Evolutionary conservation across 805 yeast genomes (phyloP).

Genomic region (Nakazawaea ishiwadae): DNA sequence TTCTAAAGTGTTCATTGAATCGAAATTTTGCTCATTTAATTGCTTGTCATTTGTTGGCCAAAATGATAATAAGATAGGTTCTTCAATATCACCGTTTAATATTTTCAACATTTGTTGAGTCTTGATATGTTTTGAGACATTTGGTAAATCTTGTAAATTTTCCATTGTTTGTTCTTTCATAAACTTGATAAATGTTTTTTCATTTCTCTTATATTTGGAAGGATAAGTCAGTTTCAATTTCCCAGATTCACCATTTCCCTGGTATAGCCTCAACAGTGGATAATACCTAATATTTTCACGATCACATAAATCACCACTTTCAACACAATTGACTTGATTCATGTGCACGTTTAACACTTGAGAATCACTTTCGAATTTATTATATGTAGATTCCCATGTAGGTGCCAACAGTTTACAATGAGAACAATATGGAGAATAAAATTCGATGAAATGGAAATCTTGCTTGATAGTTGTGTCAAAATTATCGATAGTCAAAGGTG

Average conservation of each 20-base stretch:
- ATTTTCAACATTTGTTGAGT: slow-evolving; percentile 40
- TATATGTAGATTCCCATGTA: slow-evolving; percentile 68
- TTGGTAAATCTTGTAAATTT: not conserved
- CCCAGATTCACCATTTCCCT: slow-evolving; percentile 41
- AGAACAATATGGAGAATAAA: slow-evolving; percentile 82
- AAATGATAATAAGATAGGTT: slow-evolving; percentile 57
- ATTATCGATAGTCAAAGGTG: slow-evolving; percentile 39
- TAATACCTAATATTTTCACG: slow-evolving; percentile 58
- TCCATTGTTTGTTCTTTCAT: slow-evolving; percentile 42
- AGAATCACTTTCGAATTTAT: slow-evolving; percentile 40
- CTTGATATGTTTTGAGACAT: slow-evolving; percentile 16
- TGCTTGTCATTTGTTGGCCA: slow-evolving; percentile 55
- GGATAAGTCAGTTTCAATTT: slow-evolving; percentile 44
- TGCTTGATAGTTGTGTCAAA: slow-evolving; percentile 46
- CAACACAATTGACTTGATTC: slow-evolving; percentile 82
- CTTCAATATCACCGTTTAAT: slow-evolving; percentile 43
- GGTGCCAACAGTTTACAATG: slow-evolving; percentile 85
- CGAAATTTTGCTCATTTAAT: slow-evolving; percentile 27
- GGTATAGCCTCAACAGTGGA: slow-evolving; percentile 71
- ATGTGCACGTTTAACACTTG: slow-evolving; percentile 43
- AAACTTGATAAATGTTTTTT: slow-evolving; percentile 47
- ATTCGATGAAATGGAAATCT: slow-evolving; percentile 75
- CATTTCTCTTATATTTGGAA: slow-evolving; percentile 35
- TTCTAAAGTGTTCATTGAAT: slow-evolving; percentile 25
- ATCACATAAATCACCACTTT: slow-evolving; percentile 79